These are phyloP conservation scores for Aspergillus nomiae DNA, from an alignment of 2,329 filamentous ascomycete genomes.

Conservation along the genomic window DNA sequence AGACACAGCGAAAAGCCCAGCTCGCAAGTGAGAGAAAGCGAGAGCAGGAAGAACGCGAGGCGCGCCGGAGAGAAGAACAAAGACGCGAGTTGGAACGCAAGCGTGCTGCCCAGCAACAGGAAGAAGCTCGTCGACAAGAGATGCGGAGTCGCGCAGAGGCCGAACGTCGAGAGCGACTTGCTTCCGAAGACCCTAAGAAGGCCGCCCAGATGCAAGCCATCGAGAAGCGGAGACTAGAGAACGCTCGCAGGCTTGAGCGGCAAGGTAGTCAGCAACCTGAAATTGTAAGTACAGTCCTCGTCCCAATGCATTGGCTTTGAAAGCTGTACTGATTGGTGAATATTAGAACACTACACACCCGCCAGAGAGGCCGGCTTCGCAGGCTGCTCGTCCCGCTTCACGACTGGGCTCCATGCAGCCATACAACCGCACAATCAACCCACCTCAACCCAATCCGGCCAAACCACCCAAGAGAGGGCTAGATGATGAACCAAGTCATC, in stretches of 20 bases:
- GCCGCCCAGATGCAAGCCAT: constrained; percentile 63
- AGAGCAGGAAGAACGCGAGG: constrained; percentile 80
- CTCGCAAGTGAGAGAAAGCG: constrained; percentile 78
- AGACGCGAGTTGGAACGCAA: constrained; percentile 82
- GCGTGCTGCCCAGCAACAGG: constrained; percentile 59
- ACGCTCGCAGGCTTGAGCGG: constrained; percentile 47
- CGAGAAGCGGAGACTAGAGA: constrained; percentile 54
- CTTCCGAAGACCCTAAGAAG: constrained; percentile 65
- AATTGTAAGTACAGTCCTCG: constrained; percentile 31
- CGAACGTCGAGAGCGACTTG: constrained; percentile 49
- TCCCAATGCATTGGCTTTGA: background rate
- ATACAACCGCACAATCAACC: constrained; percentile 60
- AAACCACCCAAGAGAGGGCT: constrained; percentile 74
- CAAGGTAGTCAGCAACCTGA: constrained; percentile 48
- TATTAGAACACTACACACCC: constrained; percentile 27
- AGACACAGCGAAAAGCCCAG: constrained; percentile 69
- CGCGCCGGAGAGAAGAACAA: constrained; percentile 75
- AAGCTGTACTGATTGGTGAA: constrained; percentile 8
- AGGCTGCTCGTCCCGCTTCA: constrained; percentile 53
- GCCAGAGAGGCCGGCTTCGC: constrained; percentile 32
- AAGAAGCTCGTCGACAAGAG: constrained; percentile 64
- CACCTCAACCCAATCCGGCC: constrained; percentile 67
- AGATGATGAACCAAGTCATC: constrained; percentile 59
- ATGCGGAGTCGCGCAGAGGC: constrained; percentile 63
- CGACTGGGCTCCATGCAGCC: constrained; percentile 56